Percentiles rank a stretch among this genome's conserved stretches.
phyloP scores from a whole-genome alignment of 2,329 filamentous ascomycete genomes.

The Trichophyton verrucosum region DNA sequence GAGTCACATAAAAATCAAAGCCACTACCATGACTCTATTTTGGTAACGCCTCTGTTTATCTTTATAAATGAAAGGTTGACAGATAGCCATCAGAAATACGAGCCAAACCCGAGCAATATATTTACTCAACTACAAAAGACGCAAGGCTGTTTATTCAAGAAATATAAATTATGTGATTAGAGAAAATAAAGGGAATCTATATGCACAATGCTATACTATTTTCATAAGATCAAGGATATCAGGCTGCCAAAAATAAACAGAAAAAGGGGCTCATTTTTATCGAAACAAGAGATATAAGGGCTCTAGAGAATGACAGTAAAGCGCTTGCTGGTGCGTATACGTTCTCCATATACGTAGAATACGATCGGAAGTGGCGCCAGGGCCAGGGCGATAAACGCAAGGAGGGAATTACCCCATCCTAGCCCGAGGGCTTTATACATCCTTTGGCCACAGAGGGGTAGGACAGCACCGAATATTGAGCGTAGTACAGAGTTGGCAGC shows the following conservation, averaged over 20 bases:
- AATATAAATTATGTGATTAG: not conserved
- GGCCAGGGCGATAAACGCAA: constrained; percentile 44
- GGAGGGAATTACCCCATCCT: constrained; percentile 42
- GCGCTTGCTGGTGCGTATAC: constrained; percentile 22
- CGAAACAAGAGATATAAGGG: not conserved
- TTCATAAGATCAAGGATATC: not conserved
- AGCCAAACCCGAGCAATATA: no score
- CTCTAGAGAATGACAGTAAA: constrained; percentile 6
- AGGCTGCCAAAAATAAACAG: not conserved
- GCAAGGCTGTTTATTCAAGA: not conserved
- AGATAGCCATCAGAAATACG: no score
- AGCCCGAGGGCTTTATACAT: constrained; percentile 37
- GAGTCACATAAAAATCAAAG: no score
- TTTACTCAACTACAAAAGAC: not conserved
- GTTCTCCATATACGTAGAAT: constrained; percentile 26
- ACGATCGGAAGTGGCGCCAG: constrained; percentile 33
- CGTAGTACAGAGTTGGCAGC: constrained; percentile 45
- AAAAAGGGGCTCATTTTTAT: not conserved
- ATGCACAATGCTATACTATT: not conserved
- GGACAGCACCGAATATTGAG: constrained; percentile 44
- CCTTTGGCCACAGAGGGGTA: constrained; percentile 48
- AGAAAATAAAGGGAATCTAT: not conserved
- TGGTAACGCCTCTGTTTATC: no score
- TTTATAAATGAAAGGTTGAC: no score
- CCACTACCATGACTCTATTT: no score